phyloP scores from a whole-genome alignment of 208 protist genomes.

The Naegleria lovaniensis region DNA sequence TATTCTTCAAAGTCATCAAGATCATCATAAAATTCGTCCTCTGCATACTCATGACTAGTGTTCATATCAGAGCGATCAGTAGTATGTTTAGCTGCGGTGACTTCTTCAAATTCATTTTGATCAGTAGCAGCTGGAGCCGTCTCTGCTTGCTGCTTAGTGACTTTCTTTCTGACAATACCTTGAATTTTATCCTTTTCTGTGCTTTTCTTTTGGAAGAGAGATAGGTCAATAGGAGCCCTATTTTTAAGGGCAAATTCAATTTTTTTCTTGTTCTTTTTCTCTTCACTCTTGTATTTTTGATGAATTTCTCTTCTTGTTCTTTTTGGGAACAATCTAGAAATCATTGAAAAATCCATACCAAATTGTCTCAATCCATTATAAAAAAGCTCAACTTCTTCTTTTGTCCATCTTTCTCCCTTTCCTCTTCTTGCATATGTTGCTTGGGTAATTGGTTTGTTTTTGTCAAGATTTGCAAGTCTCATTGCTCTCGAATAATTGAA shows the following conservation, averaged over 20 bases:
- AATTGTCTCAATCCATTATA: conserved; percentile 71
- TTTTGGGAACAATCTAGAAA: conserved; percentile 61
- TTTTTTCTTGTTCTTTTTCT: conserved; percentile 27
- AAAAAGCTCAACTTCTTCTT: conserved; percentile 63
- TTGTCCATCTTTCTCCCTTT: conserved; percentile 55
- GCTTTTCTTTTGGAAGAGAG: neutral
- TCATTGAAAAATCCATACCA: conserved; percentile 74
- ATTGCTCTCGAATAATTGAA: neutral
- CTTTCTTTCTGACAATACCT: conserved; percentile 6
- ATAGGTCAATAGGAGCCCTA: neutral
- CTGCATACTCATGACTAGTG: neutral
- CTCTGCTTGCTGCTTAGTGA: neutral
- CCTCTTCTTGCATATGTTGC: neutral
- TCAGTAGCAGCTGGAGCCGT: neutral
- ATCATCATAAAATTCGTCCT: neutral
- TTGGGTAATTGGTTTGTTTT: neutral
- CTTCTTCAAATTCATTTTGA: neutral
- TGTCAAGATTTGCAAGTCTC: neutral
- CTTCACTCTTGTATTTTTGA: conserved; percentile 66
- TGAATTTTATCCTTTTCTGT: conserved; percentile 5
- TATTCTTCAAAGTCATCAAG: neutral
- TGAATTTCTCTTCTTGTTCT: conserved; percentile 64
- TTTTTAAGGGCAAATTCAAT: neutral
- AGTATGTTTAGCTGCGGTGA: neutral
- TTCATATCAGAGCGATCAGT: neutral